Conservation (phyloP, 164 flowering plant genomes). For the Santalum album region DNA sequence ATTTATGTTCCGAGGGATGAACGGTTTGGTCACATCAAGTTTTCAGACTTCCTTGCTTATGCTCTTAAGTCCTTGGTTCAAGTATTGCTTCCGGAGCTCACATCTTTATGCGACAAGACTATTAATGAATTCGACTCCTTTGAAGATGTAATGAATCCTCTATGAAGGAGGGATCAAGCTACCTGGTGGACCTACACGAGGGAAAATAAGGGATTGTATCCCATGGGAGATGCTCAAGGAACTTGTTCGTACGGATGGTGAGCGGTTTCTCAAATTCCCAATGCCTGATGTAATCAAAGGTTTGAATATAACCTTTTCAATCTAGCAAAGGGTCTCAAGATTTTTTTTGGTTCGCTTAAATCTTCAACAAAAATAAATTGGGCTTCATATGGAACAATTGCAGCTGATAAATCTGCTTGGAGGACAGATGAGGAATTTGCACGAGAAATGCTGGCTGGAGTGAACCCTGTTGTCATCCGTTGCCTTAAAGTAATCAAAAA, state of each 20-base stretch:
- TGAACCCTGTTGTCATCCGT: slow-evolving; percentile 70
- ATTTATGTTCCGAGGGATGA: slow-evolving; percentile 91
- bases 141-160: slow-evolving; percentile 48
- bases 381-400: slow-evolving; percentile 1
- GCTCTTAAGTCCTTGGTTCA: slow-evolving; percentile 65
- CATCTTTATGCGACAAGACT: slow-evolving; percentile 44
- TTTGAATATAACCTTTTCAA: background rate
- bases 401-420: slow-evolving; percentile 78
- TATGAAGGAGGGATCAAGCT: slow-evolving; percentile 61
- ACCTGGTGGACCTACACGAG: slow-evolving; percentile 22
- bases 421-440: slow-evolving; percentile 91
- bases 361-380: background rate
- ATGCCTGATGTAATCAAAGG: slow-evolving; percentile 72
- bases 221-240: slow-evolving; percentile 72
- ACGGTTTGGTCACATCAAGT: slow-evolving; percentile 58
- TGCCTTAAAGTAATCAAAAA: slow-evolving; percentile 58
- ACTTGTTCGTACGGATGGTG: slow-evolving; percentile 65
- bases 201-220: slow-evolving; percentile 29
- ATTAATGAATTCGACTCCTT: slow-evolving; percentile 71
- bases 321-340: slow-evolving; percentile 4
- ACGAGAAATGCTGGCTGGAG: slow-evolving; percentile 91
- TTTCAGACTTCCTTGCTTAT: slow-evolving; percentile 78
- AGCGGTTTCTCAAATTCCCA: slow-evolving; percentile 55
- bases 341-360: background rate
- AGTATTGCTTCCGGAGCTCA: slow-evolving; percentile 46